Conservation (phyloP, 495 filamentous ascomycete genomes). For the Tuber melanosporum region DNA sequence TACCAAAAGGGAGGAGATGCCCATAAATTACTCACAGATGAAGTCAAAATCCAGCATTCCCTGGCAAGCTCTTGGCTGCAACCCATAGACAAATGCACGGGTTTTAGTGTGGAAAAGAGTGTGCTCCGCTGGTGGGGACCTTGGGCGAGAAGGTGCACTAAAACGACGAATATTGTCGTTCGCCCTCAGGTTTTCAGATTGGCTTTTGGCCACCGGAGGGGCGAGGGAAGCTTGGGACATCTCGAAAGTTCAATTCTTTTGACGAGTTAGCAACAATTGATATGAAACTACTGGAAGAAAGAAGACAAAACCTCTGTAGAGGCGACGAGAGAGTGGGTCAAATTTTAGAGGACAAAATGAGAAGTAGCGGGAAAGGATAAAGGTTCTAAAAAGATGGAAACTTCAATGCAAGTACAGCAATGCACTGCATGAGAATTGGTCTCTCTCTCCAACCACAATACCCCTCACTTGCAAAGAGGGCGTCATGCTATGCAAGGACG, state of each 20-base stretch:
- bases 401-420: slow-evolving; percentile 36
- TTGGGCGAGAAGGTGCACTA: slow-evolving; percentile 79
- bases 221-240: slow-evolving; percentile 41
- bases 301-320: slow-evolving; percentile 18
- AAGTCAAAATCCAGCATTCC: slow-evolving; percentile 99
- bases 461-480: slow-evolving; percentile 27
- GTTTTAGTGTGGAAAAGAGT: slow-evolving; percentile 98
- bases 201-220: slow-evolving; percentile 45
- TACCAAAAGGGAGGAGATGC: background rate
- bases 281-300: slow-evolving; percentile 3
- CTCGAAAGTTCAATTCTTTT: slow-evolving; percentile 37
- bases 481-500: slow-evolving; percentile 26
- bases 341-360: slow-evolving; percentile 18
- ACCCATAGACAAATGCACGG: slow-evolving; percentile 98
- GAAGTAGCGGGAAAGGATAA: slow-evolving; percentile 27
- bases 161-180: slow-evolving; percentile 99
- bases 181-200: slow-evolving; percentile 59
- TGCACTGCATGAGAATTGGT: slow-evolving; percentile 4
- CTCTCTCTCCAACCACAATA: slow-evolving; percentile 9
- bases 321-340: slow-evolving; percentile 19
- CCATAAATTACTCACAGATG: slow-evolving; percentile 58
- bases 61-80: slow-evolving; percentile 96
- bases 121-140: slow-evolving; percentile 76
- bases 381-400: slow-evolving; percentile 14
- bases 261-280: slow-evolving; percentile 21